Evolutionary conservation across 2,329 filamentous ascomycete genomes (phyloP).

Genomic region (Arthrobotrys megalospora): DNA sequence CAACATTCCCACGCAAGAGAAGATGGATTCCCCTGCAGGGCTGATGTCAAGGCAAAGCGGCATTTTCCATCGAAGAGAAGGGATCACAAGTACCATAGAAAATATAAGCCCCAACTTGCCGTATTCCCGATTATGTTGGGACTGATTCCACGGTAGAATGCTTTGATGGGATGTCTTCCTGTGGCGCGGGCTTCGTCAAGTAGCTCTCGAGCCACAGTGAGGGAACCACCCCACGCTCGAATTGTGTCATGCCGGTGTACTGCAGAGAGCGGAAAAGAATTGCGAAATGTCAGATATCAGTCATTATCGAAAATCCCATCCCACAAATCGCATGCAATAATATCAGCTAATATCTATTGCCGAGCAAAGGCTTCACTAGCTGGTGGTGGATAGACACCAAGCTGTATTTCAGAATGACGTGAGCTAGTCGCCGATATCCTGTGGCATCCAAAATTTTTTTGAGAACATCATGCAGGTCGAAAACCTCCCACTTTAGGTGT

Average conservation of each 20-base stretch:
- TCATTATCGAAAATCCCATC: slow-evolving; percentile 22
- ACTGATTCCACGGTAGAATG: slow-evolving; percentile 89
- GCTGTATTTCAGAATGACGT: slow-evolving; percentile 12
- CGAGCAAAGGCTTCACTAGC: slow-evolving; percentile 4
- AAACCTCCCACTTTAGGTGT: slow-evolving; percentile 2
- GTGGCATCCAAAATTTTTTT: slow-evolving; percentile 69
- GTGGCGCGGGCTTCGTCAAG: slow-evolving; percentile 54
- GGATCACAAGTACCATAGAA: slow-evolving; percentile 75
- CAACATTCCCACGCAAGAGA: slow-evolving; percentile 66
- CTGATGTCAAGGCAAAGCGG: slow-evolving; percentile 69
- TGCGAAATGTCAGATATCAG: slow-evolving; percentile 31
- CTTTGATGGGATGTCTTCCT: slow-evolving; percentile 46
- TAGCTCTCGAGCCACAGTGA: slow-evolving; percentile 45
- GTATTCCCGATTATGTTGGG: slow-evolving; percentile 94
- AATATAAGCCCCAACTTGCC: slow-evolving; percentile 91
- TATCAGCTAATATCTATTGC: slow-evolving; percentile 42
- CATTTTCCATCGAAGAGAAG: slow-evolving; percentile 19
- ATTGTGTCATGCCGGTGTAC: slow-evolving; percentile 48
- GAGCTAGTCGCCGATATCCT: slow-evolving; percentile 68
- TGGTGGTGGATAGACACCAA: slow-evolving; percentile 22
- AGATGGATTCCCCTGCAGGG: slow-evolving; percentile 66
- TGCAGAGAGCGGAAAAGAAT: slow-evolving; percentile 23
- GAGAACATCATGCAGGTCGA: slow-evolving; percentile 5
- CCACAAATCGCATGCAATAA: slow-evolving; percentile 15
- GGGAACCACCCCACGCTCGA: slow-evolving; percentile 56